Conservation (phyloP, 306 rosid genomes). For the Rosa persica region DNA sequence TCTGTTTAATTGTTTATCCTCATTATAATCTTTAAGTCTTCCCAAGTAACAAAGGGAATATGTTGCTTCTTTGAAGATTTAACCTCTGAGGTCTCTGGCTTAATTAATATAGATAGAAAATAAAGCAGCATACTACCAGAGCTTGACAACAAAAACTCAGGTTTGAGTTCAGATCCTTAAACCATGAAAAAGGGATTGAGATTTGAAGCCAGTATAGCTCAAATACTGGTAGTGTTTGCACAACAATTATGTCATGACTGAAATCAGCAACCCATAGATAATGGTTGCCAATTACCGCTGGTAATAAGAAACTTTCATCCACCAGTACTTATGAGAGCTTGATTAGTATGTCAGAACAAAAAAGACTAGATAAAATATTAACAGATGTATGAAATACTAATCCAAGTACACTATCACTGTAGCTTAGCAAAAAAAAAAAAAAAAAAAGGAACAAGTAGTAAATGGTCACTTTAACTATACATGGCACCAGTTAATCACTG, state of each 20-base stretch:
- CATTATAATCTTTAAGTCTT: background rate
- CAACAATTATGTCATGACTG: background rate
- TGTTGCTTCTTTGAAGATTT: background rate
- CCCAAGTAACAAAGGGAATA: background rate
- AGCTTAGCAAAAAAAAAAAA: background rate
- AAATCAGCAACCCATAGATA: background rate
- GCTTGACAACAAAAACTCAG: background rate
- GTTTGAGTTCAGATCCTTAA: background rate
- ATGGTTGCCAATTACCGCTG: background rate
- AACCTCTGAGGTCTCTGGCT: background rate
- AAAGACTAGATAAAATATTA: background rate
- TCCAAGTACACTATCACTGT: background rate
- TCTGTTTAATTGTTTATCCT: background rate
- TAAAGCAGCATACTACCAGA: background rate
- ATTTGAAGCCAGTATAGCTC: background rate
- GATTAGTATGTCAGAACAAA: background rate
- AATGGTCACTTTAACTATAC: background rate
- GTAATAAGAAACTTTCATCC: background rate
- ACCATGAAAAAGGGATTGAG: background rate
- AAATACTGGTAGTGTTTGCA: background rate
- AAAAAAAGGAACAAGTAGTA: background rate
- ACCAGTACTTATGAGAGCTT: background rate
- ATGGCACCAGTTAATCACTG: background rate
- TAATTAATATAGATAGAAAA: background rate
- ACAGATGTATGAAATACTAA: background rate